Conservation (phyloP, 345 rosid species). For the Firmiana major region DNA sequence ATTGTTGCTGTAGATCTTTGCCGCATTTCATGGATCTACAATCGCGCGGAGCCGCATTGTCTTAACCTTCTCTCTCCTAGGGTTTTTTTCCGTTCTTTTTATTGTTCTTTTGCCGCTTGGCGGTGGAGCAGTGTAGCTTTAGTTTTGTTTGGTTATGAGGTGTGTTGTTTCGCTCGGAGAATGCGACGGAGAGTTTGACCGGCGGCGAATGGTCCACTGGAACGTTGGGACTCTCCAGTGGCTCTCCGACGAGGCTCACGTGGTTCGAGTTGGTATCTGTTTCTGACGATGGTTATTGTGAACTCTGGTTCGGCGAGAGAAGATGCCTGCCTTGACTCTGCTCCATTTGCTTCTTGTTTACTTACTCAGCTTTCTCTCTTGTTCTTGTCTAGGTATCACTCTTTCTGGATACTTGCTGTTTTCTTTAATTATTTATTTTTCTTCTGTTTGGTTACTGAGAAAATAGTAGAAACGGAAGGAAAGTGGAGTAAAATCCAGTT, state of each 20-base stretch:
- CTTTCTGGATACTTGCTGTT: neutral
- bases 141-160: constrained; percentile 9
- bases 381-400: constrained; percentile 47
- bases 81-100: constrained; percentile 34
- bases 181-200: constrained; percentile 28
- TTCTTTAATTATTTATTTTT: constrained; percentile 6
- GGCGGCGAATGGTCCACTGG: constrained; percentile 22
- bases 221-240: constrained; percentile 16
- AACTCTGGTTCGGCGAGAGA: constrained; percentile 34
- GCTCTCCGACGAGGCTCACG: constrained; percentile 21
- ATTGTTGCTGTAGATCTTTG: constrained; percentile 24
- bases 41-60: constrained; percentile 27
- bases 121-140: neutral
- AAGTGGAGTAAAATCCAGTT: constrained; percentile 2
- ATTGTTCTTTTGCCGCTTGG: neutral
- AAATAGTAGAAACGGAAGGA: neutral
- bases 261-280: constrained; percentile 20
- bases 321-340: constrained; percentile 42
- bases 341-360: constrained; percentile 42
- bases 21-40: constrained; percentile 76
- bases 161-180: constrained; percentile 20
- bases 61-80: constrained; percentile 35
- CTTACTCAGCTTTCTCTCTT: constrained; percentile 36
- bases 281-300: constrained; percentile 47
- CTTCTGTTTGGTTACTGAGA: neutral